phyloP scores from a whole-genome alignment of 768 basidiomycete species.

The Cyclocybe aegerita region DNA sequence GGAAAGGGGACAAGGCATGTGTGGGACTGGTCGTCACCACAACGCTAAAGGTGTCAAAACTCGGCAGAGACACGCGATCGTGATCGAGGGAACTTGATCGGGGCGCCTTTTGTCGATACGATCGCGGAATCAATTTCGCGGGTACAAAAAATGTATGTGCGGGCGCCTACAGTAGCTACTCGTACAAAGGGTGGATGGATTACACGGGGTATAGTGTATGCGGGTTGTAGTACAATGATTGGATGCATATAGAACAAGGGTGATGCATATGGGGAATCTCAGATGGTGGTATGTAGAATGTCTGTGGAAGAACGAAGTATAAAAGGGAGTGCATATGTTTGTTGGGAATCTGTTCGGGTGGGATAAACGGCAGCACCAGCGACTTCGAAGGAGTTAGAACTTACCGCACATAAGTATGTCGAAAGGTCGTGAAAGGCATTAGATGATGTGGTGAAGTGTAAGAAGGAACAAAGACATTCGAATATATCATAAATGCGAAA shows the following conservation, averaged over 20 bases:
- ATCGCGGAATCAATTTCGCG: too few relatives aligned
- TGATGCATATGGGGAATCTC: constrained; percentile 2
- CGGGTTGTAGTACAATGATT: constrained; percentile 2
- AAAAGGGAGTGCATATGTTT: constrained; percentile 12
- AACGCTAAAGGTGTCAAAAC: too few relatives aligned
- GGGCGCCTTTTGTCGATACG: too few relatives aligned
- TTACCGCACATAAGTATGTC: constrained; percentile 11
- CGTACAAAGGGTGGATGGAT: constrained; percentile 4
- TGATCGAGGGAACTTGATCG: too few relatives aligned
- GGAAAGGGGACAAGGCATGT: neutral
- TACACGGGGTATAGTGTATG: neutral
- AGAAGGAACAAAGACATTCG: neutral
- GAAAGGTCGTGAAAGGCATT: constrained; percentile 9
- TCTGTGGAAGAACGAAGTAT: constrained; percentile 8
- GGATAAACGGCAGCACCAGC: neutral
- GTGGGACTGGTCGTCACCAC: neutral
- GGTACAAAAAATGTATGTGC: too few relatives aligned
- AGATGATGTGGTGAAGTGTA: constrained; percentile 2
- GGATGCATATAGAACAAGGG: constrained; percentile 1
- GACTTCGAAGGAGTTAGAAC: neutral
- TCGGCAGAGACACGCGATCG: too few relatives aligned
- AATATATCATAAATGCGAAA: neutral
- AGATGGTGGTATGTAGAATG: constrained; percentile 11
- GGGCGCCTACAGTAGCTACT: too few relatives aligned
- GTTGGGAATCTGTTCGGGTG: neutral